Percentiles rank a stretch among this genome's conserved stretches.
These are phyloP conservation scores for Helminthosporium solani DNA, from an alignment of 2,329 filamentous ascomycete species.

Conservation along the genomic window DNA sequence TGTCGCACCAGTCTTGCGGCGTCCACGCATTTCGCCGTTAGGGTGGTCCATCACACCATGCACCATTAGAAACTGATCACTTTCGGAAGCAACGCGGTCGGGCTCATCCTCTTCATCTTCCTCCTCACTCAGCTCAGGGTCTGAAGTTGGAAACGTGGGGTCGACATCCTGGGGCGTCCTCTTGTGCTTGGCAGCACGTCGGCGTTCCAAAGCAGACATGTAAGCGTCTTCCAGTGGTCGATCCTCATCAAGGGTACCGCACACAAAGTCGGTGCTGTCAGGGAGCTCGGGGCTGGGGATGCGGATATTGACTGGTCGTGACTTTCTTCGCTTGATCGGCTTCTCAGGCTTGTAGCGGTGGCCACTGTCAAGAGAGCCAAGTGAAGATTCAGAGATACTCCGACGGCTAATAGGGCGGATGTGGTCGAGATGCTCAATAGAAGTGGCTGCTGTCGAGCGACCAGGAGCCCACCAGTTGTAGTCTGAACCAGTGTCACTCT, in stretches of 20 bases:
- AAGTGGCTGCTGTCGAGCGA: conserved; percentile 54
- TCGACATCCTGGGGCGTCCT: conserved; percentile 86
- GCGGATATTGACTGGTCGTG: conserved; percentile 59
- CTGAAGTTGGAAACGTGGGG: conserved; percentile 93
- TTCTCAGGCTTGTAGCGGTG: conserved; percentile 29
- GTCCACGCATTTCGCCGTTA: conserved; percentile 51
- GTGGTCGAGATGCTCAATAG: conserved; percentile 49
- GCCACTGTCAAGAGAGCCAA: conserved; percentile 51
- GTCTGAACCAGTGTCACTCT: conserved; percentile 64
- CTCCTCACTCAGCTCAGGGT: conserved; percentile 80
- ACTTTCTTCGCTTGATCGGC: conserved; percentile 43
- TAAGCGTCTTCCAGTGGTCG: conserved; percentile 93
- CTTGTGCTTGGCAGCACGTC: conserved; percentile 77
- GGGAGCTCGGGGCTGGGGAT: conserved; percentile 76
- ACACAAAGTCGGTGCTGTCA: conserved; percentile 99
- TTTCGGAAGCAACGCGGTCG: conserved; percentile 49
- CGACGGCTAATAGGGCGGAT: conserved; percentile 50
- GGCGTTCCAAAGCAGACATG: conserved; percentile 77
- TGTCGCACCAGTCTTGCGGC: conserved; percentile 20
- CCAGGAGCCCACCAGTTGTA: conserved; percentile 65
- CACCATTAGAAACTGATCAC: conserved; percentile 68
- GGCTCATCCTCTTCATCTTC: conserved; percentile 66
- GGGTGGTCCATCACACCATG: conserved; percentile 71
- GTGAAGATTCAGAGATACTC: conserved; percentile 55
- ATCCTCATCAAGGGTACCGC: conserved; percentile 94